phyloP scores from a whole-genome alignment of 306 rosid genomes.

The Mimosa pudica region DNA sequence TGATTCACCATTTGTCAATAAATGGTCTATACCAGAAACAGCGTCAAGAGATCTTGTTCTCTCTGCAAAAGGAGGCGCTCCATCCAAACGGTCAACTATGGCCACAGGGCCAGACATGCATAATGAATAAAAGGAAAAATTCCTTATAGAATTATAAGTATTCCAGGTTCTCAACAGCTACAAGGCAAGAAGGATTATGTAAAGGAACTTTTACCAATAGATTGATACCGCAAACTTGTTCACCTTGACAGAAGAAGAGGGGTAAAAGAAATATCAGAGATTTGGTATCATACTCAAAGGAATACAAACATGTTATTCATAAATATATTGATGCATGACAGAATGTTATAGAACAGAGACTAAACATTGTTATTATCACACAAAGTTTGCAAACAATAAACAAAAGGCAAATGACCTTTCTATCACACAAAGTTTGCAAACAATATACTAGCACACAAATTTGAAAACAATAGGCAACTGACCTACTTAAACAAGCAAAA shows the following conservation, averaged over 20 bases:
- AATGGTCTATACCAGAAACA: slow-evolving; percentile 44
- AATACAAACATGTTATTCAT: slow-evolving; percentile 28
- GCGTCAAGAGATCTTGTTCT: slow-evolving; percentile 81
- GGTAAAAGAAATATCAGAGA: slow-evolving; percentile 35
- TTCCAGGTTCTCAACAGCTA: slow-evolving; percentile 46
- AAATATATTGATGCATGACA: slow-evolving; percentile 22
- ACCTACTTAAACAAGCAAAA: neutral
- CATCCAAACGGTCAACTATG: slow-evolving; percentile 60
- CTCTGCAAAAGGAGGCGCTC: slow-evolving; percentile 60
- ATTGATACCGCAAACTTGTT: slow-evolving; percentile 39
- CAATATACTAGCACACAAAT: neutral
- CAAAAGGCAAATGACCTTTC: neutral
- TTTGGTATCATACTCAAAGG: slow-evolving; percentile 19
- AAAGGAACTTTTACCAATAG: slow-evolving; percentile 41
- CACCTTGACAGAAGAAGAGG: slow-evolving; percentile 40
- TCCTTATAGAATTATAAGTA: slow-evolving; percentile 48
- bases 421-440: no score
- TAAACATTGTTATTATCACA: slow-evolving; percentile 1
- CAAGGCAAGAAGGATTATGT: slow-evolving; percentile 42
- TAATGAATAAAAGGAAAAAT: slow-evolving; percentile 56
- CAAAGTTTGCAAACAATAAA: neutral
- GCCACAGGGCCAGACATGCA: slow-evolving; percentile 99
- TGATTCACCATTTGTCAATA: slow-evolving; percentile 53
- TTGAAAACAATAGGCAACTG: neutral
- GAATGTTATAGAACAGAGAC: slow-evolving; percentile 11